Conservation (phyloP, 768 basidiomycete species). For the Lactifluus piperatus region DNA sequence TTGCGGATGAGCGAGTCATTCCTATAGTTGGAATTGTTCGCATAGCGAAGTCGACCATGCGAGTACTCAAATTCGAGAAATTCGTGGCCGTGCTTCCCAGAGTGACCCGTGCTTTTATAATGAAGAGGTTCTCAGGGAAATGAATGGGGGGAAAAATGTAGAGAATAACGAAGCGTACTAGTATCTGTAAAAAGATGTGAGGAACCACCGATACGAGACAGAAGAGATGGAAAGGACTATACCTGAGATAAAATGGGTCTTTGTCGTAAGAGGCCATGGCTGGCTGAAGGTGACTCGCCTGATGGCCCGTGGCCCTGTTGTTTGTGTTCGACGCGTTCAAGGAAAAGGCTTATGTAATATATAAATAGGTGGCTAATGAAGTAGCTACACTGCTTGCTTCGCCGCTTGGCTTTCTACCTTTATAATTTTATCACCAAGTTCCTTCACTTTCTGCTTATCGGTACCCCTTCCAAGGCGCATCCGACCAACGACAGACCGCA, state of each 20-base stretch:
- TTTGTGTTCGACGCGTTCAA: background rate
- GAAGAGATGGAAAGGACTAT: background rate
- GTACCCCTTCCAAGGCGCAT: conserved; percentile 28
- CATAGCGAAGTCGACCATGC: conserved; percentile 92
- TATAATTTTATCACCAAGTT: conserved; percentile 26
- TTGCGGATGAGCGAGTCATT: conserved; percentile 97
- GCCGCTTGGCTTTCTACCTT: conserved; percentile 26
- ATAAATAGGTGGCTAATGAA: too few relatives aligned
- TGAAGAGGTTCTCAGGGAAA: background rate
- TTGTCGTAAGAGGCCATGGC: conserved; percentile 18
- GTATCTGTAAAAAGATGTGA: conserved; percentile 32
- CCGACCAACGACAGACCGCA: conserved; percentile 30
- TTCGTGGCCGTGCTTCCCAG: conserved; percentile 95
- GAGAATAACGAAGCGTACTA: conserved; percentile 31
- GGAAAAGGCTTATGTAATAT: background rate
- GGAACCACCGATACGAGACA: background rate
- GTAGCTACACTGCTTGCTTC: background rate
- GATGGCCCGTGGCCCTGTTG: too few relatives aligned
- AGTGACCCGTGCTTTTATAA: conserved; percentile 95
- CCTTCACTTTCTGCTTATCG: conserved; percentile 29
- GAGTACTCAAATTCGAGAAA: conserved; percentile 99
- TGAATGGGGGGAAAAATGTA: background rate
- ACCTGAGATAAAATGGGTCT: conserved; percentile 21
- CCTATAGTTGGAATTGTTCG: conserved; percentile 98
- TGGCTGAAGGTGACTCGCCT: too few relatives aligned